Percentiles rank a stretch among this genome's conserved stretches.
These are phyloP conservation scores for Luvunga scandens DNA, from an alignment of 345 rosid genomes.

Conservation along the genomic window DNA sequence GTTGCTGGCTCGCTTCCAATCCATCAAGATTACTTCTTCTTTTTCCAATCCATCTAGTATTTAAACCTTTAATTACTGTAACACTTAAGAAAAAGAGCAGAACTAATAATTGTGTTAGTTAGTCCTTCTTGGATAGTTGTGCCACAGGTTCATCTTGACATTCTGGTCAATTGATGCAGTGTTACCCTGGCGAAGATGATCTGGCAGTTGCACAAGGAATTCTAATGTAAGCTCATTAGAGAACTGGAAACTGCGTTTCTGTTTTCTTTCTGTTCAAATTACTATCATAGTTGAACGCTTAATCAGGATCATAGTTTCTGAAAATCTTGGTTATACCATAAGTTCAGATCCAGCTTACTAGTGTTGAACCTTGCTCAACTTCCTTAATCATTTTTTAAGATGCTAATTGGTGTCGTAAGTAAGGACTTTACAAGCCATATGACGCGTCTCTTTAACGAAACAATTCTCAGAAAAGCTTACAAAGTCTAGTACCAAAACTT, in stretches of 20 bases:
- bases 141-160: constrained; percentile 2
- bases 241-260: background rate
- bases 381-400: background rate
- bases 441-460: background rate
- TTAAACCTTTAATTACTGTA: background rate
- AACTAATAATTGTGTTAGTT: background rate
- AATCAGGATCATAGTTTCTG: background rate
- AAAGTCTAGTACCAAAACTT: constrained; percentile 20
- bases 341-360: background rate
- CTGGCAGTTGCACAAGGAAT: constrained; percentile 78
- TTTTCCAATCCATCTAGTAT: too few relatives aligned
- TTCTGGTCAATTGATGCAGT: constrained; percentile 49
- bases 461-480: background rate
- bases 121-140: constrained; percentile 1
- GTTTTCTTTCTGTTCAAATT: background rate
- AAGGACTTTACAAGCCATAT: too few relatives aligned
- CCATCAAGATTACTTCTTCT: too few relatives aligned
- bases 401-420: too few relatives aligned
- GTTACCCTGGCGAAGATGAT: constrained; percentile 99
- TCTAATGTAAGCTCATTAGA: constrained; percentile 53
- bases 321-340: background rate
- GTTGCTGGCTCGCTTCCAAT: too few relatives aligned
- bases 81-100: background rate
- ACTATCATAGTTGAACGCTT: background rate
- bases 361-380: background rate